Percentiles rank a stretch among this genome's conserved stretches.
Conservation (phyloP, 768 basidiomycete genomes). For the Podaxis rugospora region DNA sequence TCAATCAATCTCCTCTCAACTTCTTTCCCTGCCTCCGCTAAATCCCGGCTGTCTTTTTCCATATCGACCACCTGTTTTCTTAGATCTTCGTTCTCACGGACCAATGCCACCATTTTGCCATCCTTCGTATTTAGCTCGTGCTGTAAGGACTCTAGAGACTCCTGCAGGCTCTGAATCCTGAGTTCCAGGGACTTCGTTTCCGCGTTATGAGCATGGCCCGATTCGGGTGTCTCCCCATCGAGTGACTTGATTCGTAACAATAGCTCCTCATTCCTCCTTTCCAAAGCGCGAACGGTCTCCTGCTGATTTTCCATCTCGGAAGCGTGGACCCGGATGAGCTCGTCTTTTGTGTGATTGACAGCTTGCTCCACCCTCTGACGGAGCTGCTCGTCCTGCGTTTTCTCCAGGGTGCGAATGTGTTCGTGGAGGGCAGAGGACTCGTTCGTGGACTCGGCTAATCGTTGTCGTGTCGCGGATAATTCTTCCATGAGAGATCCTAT, state of each 20-base stretch:
- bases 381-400: not conserved
- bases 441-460: not conserved
- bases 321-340: not conserved
- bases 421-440: conserved; percentile 4
- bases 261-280: conserved; percentile 1
- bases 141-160: not conserved
- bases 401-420: conserved; percentile 5
- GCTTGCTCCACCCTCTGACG: conserved; percentile 4
- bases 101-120: not conserved
- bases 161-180: not conserved
- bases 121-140: not conserved
- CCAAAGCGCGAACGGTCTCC: not conserved
- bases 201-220: not conserved
- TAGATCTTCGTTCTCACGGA: not conserved
- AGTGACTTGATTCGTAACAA: not conserved
- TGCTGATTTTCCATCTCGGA: not conserved
- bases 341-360: not conserved
- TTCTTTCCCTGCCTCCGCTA: not conserved
- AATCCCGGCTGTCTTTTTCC: not conserved
- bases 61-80: not conserved
- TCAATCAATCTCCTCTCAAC: not conserved
- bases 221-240: not conserved
- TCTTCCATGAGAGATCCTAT: not conserved
- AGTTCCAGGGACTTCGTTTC: not conserved
- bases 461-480: not conserved